Evolutionary conservation across 2,329 filamentous ascomycete genomes (phyloP), one percentile per base, ranked within the genome.

Genomic region (Aquanectria penicillioides): DNA sequence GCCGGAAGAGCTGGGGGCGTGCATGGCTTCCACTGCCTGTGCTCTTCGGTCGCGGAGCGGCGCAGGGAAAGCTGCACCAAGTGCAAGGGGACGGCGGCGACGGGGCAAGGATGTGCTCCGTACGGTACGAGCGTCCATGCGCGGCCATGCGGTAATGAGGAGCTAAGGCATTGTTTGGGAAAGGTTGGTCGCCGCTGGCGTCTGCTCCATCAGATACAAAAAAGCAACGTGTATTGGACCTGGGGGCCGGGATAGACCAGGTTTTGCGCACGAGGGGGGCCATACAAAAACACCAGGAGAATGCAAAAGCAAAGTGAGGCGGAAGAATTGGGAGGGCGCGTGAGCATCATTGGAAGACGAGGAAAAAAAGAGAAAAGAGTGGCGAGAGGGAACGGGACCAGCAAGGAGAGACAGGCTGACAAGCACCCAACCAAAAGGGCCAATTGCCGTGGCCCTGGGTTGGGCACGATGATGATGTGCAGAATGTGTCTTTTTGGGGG

Each of bases 281-380:
- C 12, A 28, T 11, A 37, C 53, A 22, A 40, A 55, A 59, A 62
- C 52, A 63, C 55, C 57, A 55, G 59, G 51, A 64, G 51, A 52
- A 44, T 36, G 49, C 52, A 54, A 63, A 63, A 64, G 49, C 43
- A 70, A 68, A 53, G 59, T 69, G 65, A 69, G 65, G 67, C 64
- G 64, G 55, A 26, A 44, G 22, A 22, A 36, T 17, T 15, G 37
- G 17, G 34, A 37, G 46, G 11, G 17, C 37, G 40, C 41, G 33
- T 51, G 60, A 57, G 50, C 31, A 61, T 50, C 31, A n/a, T 18
- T 29, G 23, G n/a, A 15, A 34, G n/a, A 40, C 34, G 17, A 26
- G 20, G 37, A 20, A 31, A 31, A 22, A 43, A 23, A 43, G 22
- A 46, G n/a, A n/a, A 20, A 28, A 26, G 15, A 43, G 23, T 18